phyloP scores from a whole-genome alignment of 2,329 filamentous ascomycete species.

The Rosellinia necatrix region DNA sequence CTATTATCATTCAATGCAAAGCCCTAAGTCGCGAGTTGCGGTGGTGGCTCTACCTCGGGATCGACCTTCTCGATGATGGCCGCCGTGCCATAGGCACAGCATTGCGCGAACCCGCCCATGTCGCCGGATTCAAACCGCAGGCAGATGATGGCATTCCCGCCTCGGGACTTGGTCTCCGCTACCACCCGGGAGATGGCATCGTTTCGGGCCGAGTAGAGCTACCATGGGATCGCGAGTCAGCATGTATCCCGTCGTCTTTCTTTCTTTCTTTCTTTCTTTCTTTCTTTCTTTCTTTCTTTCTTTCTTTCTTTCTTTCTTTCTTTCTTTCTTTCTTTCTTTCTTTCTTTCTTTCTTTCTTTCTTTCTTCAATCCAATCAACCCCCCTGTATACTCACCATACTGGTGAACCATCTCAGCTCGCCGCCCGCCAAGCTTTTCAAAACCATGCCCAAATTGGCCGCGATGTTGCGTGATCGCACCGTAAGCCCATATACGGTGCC shows the following conservation, averaged over 20 bases:
- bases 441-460: constrained; percentile 59
- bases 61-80: constrained; percentile 61
- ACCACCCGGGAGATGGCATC: constrained; percentile 61
- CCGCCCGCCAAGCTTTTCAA: constrained; percentile 62
- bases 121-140: constrained; percentile 62
- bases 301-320: too few relatives aligned
- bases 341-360: too few relatives aligned
- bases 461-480: constrained; percentile 63
- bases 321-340: too few relatives aligned
- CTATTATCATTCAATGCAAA: too few relatives aligned
- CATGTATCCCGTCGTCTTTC: background rate
- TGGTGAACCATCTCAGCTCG: constrained; percentile 63
- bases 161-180: constrained; percentile 59
- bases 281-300: too few relatives aligned
- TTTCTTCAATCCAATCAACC: too few relatives aligned
- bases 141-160: constrained; percentile 64
- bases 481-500: constrained; percentile 63
- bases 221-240: constrained; percentile 1
- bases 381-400: constrained; percentile 51
- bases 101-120: constrained; percentile 60
- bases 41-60: constrained; percentile 24
- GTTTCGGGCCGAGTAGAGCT: constrained; percentile 62
- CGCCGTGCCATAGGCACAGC: constrained; percentile 65
- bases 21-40: constrained; percentile 24
- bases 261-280: too few relatives aligned